phyloP scores from a whole-genome alignment of 306 rosid genomes.

The Ochetophila trinervis region DNA sequence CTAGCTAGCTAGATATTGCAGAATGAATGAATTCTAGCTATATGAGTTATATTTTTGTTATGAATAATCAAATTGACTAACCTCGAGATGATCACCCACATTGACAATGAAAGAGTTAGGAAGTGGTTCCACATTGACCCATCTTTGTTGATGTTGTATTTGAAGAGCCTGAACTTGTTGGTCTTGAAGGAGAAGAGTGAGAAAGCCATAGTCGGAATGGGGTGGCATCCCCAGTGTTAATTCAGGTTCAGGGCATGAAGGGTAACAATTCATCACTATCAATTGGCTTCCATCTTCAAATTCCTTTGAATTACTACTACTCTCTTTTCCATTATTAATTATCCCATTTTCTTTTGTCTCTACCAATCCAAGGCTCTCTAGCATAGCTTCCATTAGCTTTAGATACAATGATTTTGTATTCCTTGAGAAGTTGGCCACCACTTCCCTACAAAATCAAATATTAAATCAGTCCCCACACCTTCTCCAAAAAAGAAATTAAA shows the following conservation, averaged over 20 bases:
- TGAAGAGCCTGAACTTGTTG: constrained; percentile 27
- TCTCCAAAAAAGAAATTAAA: too few relatives aligned
- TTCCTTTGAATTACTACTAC: background rate
- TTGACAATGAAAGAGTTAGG: constrained; percentile 27
- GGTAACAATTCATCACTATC: constrained; percentile 28
- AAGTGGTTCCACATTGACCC: constrained; percentile 21
- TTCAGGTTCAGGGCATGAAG: constrained; percentile 37
- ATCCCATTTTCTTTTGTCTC: background rate
- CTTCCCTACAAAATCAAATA: constrained; percentile 7
- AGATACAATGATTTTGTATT: constrained; percentile 16
- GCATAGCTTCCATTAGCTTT: constrained; percentile 22
- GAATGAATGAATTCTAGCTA: background rate
- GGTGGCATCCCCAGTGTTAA: constrained; percentile 30
- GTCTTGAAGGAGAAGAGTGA: constrained; percentile 36
- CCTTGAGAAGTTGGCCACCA: constrained; percentile 10
- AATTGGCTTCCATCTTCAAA: constrained; percentile 36
- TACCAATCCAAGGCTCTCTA: constrained; percentile 26
- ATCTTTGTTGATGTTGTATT: constrained; percentile 18
- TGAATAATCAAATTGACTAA: background rate
- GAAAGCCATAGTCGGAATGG: constrained; percentile 35
- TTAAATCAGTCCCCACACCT: too few relatives aligned
- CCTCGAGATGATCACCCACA: constrained; percentile 36
- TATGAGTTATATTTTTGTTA: background rate
- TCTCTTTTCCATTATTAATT: too few relatives aligned
- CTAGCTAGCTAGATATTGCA: background rate